Base-by-base conservation (phyloP, 2,329 filamentous ascomycete genomes). In the Ceratocystis huliohia region DNA sequence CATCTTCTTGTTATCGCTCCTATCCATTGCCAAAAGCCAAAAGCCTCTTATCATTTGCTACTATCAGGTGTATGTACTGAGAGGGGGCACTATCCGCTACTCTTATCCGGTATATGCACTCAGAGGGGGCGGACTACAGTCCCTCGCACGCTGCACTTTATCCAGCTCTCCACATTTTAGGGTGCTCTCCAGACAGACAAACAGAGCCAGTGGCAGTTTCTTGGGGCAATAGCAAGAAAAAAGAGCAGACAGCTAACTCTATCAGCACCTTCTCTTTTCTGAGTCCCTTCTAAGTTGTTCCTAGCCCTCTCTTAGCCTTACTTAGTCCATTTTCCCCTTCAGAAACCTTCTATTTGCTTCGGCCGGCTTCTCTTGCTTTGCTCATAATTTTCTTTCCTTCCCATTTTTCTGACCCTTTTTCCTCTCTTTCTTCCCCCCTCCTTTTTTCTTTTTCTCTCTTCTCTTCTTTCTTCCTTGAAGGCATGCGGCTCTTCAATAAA, bases 381-480 rank as follows among this genome's bases (percentile, higher is more conserved):
- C 68, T 68, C 67, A 70, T 69, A 33, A 61, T 69, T 70, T 71
- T 70, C 70, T 73, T 71, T 70, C 72, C 59, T 33, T 57, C 50
- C 50, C 48, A 53, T 37, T 66, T 56, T 64, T 41, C 66, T 59
- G 28, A 20, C 61, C 59, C 37, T 46, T 57, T 62, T 56, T 66
- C 48, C 65, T 63, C 22, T 46, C 33, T 22, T 53, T 53, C 53
- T 64, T 25, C 30, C 70, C 73, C 46, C 28, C 45, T 30, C 50
- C 59, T 66, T 66, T 68, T 67, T 37, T 30, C 30, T 44, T 63
- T 62, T 61, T 46, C 48, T 53, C 61, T 64, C 63, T 68, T 44
- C 61, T 66, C 50, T 69, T 65, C 53, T 67, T 65, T 67, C 41
- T 65, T 65, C 66, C 63, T 30, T 33, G 68, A 66, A 70, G 68